Conservation (phyloP, 1,139 yeast genomes). For the Yamadazyma jaroonii region DNA sequence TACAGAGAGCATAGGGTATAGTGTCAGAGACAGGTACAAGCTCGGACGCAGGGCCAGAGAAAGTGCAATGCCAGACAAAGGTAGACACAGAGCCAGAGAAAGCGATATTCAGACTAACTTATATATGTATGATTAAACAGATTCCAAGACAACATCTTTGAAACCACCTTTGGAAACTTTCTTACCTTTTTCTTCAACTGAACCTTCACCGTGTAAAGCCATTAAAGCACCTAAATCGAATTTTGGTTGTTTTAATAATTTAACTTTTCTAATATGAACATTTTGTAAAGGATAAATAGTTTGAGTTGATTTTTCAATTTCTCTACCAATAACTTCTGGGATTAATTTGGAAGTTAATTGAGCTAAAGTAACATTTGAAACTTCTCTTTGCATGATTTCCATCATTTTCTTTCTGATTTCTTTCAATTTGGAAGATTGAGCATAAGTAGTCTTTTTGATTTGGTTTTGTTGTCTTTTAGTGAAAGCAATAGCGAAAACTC, state of each 20-base stretch:
- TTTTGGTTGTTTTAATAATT: constrained; percentile 52
- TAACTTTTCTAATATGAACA: constrained; percentile 53
- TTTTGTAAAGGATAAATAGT: constrained; percentile 52
- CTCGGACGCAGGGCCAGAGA: no score
- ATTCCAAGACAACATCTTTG: constrained; percentile 53
- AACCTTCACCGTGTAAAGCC: constrained; percentile 52
- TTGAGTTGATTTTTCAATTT: constrained; percentile 52
- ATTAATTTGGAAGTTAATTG: constrained; percentile 51
- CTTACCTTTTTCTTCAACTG: constrained; percentile 52
- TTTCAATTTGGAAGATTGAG: constrained; percentile 50
- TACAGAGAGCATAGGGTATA: no score
- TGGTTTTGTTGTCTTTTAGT: constrained; percentile 54
- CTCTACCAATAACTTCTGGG: constrained; percentile 54
- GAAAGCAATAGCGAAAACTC: constrained; percentile 52
- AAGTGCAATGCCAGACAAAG: no score
- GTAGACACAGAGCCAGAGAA: no score
- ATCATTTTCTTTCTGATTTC: constrained; percentile 52
- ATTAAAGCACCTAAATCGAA: constrained; percentile 52
- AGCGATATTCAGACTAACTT: constrained; percentile 1
- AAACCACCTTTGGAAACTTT: constrained; percentile 47
- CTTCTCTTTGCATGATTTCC: constrained; percentile 54
- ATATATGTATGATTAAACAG: constrained; percentile 26
- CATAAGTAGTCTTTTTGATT: constrained; percentile 50
- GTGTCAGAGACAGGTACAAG: no score
- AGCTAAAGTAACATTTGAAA: constrained; percentile 48